Base-by-base conservation (phyloP, 257 asterid species). In the Fraxinus anomala region DNA sequence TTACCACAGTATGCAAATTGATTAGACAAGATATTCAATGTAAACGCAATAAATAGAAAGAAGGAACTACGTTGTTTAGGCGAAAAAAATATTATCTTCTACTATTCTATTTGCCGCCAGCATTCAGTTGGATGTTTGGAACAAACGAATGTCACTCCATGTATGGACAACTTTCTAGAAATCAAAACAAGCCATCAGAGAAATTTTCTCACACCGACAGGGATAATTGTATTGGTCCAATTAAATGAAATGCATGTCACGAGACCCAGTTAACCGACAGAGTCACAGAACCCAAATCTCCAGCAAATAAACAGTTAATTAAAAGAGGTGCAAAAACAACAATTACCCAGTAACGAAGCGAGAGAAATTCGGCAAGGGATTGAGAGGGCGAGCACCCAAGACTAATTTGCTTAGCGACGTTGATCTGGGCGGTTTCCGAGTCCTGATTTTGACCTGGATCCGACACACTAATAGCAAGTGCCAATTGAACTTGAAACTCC, bases 391-490 rank as follows among this genome's bases (percentile, higher is more conserved):
- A 73, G 80, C 91, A 87, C 23, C 97, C 98, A 81, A 96, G 90
- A 88, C 97, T 93, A 83, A 96, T 96, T 88, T 91, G 94, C 89
- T 96, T 94, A 0, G 96, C 97, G 42, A 89, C 96, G 79, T 91
- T 83, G 85, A 96, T 93, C 87, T 93, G 98, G 13, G 97, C 97
- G 6, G 93, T 89, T 81, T 94, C 97, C 63, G 94, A 87, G 89
- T 96, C 98, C 80, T 68, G 36, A 16, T 39, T 84, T 34, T 81
- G 89, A 47, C 82, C 86, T 73, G 88, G 86, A 91, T 93, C 98
- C 73, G 99, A 96, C n/a, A 91, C 98, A 86, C 99, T 96, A 84
- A 96, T 93, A 77, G 98, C 99, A 86, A 96, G 80, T 76, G 98
- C 99, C 91, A 96, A 84, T 80, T 96, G 98, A 81, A 96, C 89